A percentile compares a stretch with the other conserved stretches of the same genome.
These are phyloP conservation scores for Aquilaria yunnanensis DNA, from an alignment of 345 rosid genomes.

Conservation along the genomic window DNA sequence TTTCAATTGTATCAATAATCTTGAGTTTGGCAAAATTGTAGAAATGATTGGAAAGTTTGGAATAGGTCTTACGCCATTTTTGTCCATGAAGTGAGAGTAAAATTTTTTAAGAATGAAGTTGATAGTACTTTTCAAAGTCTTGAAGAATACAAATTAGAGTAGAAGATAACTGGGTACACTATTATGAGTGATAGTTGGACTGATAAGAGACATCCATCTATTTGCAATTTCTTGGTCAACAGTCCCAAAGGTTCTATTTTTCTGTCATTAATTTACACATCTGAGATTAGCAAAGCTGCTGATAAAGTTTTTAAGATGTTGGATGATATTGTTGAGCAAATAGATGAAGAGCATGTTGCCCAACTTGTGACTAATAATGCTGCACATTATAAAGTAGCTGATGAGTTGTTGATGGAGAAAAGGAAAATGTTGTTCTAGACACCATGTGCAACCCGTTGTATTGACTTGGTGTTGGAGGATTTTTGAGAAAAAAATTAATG, in stretches of 20 bases:
- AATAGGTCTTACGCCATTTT: background rate
- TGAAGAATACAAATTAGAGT: no score
- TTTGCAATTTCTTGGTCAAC: no score
- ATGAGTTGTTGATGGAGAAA: background rate
- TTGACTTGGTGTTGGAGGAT: background rate
- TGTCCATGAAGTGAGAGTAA: no score
- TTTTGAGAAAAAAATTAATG: background rate
- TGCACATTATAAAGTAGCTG: background rate
- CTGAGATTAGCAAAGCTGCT: background rate
- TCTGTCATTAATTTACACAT: background rate
- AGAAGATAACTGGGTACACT: no score
- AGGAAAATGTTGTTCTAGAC: background rate
- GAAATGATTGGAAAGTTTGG: background rate
- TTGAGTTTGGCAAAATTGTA: background rate
- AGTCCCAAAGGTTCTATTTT: background rate
- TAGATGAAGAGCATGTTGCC: background rate
- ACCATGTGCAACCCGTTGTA: background rate
- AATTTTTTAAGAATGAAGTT: no score
- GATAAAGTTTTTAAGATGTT: background rate
- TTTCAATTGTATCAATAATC: background rate
- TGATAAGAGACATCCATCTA: no score
- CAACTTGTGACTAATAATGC: background rate
- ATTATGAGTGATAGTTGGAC: no score
- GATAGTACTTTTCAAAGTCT: no score
- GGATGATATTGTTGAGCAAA: background rate